Evolutionary conservation across 106 monocot genomes (phyloP), one percentile per base, ranked within the genome.

Genomic region (Dendrobium catenatum): DNA sequence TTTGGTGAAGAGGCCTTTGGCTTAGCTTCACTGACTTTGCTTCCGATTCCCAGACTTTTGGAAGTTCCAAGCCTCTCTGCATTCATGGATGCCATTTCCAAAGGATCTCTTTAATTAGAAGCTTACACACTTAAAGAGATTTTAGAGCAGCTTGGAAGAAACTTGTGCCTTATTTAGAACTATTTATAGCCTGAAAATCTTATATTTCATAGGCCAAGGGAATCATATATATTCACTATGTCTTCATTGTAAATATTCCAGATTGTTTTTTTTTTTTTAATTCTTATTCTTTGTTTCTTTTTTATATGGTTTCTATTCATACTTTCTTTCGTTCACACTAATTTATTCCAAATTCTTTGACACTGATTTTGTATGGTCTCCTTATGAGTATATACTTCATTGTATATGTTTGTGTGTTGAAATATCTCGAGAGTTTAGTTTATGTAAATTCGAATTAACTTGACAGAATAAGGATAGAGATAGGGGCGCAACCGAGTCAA

Each of bases 21-120:
- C 75, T 77, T 77, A 0, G n/a, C 27, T 20, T 75, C 81, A 10
- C 68, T 22, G 31, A 33, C 55, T 40, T 81, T 47, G 47, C 47
- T 47, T 6, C 51, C 51, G 0, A 51, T 9, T 51, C 51, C 51
- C 2, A 51, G 73, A 4, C 42, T 19, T 3, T 51, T 15, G 75
- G 74, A 9, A 49, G 41, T 75, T 75, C 19, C 81, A 37, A 54
- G 51, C 51, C 51, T 51, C 9, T 51, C 51, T 13, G 51, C 51
- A 19, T 81, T 81, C 73, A 81, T 54, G 24, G 81, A 74, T 55
- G 81, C 81, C 81, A 81, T 81, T 1, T 40, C 24, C 2, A 40
- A 9, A 37, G 37, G 37, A 13, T 51, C 11, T 10, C 51, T 11
- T 13, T 51, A 70, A 40, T 33, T 18, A 11, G 18, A 33, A 17